phyloP scores from a whole-genome alignment of 495 filamentous ascomycete genomes.

The Cercophora sp. region DNA sequence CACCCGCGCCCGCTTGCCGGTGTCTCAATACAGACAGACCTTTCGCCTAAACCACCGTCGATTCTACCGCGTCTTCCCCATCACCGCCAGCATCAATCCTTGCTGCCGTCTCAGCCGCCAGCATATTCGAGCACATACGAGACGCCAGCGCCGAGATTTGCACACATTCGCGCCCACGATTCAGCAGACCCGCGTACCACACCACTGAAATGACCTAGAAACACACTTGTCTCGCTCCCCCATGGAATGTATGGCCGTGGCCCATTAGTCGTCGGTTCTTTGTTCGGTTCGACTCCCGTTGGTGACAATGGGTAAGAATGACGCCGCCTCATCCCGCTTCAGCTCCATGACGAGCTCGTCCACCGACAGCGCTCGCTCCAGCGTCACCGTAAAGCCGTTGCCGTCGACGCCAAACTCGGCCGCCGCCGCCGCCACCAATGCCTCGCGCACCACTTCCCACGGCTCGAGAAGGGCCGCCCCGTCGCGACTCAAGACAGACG shows the following conservation, averaged over 20 bases:
- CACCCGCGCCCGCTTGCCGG: too few relatives aligned
- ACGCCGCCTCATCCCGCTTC: constrained; percentile 51
- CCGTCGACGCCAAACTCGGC: constrained; percentile 46
- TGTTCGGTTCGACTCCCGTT: constrained; percentile 21
- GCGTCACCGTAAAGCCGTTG: constrained; percentile 52
- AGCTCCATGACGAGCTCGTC: constrained; percentile 61
- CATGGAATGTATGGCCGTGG: constrained; percentile 29
- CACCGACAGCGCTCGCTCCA: constrained; percentile 56
- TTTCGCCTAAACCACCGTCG: constrained; percentile 5
- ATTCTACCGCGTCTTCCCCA: neutral
- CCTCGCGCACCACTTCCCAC: constrained; percentile 29
- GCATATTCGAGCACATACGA: too few relatives aligned
- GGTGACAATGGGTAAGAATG: constrained; percentile 58
- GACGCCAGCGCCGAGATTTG: too few relatives aligned
- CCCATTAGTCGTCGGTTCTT: constrained; percentile 16
- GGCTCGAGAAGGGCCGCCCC: constrained; percentile 45
- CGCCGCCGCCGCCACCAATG: constrained; percentile 42
- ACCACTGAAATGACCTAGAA: constrained; percentile 28
- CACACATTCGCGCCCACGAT: too few relatives aligned
- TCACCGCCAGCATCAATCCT: neutral
- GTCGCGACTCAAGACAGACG: constrained; percentile 54
- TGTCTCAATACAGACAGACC: constrained; percentile 3
- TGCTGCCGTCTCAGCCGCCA: too few relatives aligned
- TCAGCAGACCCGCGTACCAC: too few relatives aligned
- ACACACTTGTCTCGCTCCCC: constrained; percentile 8